phyloP scores from a whole-genome alignment of 345 rosid species.

The Melaleuca quinquenervia region DNA sequence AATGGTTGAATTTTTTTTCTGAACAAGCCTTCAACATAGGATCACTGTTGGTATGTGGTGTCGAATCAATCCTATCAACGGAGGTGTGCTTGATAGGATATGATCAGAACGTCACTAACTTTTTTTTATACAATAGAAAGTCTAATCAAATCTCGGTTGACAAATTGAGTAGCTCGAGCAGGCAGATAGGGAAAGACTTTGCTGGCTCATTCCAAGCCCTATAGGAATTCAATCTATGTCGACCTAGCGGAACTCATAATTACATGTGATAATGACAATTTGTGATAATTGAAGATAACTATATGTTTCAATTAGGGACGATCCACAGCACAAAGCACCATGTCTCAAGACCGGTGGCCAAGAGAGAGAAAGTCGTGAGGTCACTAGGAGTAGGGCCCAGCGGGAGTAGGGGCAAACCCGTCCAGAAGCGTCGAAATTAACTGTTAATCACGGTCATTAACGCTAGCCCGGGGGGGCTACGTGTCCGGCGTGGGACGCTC shows the following conservation, averaged over 20 bases:
- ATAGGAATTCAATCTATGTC: neutral
- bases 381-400: neutral
- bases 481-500: neutral
- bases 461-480: neutral
- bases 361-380: neutral
- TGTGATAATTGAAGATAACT: too few relatives aligned
- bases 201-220: neutral
- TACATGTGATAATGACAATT: neutral
- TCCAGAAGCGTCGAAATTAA: neutral
- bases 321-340: neutral
- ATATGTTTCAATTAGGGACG: too few relatives aligned
- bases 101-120: neutral
- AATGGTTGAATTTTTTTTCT: accelerated
- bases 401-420: neutral
- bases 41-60: neutral
- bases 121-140: neutral
- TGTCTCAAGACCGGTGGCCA: neutral
- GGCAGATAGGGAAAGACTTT: neutral
- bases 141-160: neutral
- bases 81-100: accelerated
- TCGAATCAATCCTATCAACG: neutral
- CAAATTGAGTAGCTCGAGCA: accelerated
- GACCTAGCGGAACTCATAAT: neutral
- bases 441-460: neutral
- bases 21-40: neutral